Evolutionary conservation across 2,329 filamentous ascomycete species (phyloP).

Genomic region (Fonsecaea erecta): DNA sequence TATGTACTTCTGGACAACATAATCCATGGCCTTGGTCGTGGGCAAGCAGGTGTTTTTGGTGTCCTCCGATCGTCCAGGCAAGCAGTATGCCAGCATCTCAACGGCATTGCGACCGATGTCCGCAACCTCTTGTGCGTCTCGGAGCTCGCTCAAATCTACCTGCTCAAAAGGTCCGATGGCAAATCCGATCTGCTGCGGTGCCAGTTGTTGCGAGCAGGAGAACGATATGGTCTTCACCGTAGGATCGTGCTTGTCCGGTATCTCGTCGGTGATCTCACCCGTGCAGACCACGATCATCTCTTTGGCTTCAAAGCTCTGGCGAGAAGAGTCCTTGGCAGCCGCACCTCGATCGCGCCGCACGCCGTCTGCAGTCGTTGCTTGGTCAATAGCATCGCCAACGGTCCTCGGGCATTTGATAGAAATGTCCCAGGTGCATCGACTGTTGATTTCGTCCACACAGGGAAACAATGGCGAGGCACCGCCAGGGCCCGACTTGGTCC

Average conservation of each 20-base stretch:
- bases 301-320: conserved; percentile 32
- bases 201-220: conserved; percentile 72
- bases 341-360: conserved; percentile 7
- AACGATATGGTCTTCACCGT: conserved; percentile 89
- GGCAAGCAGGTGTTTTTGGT: conserved; percentile 85
- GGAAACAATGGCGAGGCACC: conserved; percentile 87
- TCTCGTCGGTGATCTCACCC: conserved; percentile 84
- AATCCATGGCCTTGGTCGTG: conserved; percentile 83
- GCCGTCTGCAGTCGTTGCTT: conserved; percentile 27
- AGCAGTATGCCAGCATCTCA: conserved; percentile 87
- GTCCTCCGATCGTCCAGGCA: conserved; percentile 80
- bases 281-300: conserved; percentile 92
- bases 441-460: conserved; percentile 83
- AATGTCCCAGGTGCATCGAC: conserved; percentile 84
- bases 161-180: conserved; percentile 94
- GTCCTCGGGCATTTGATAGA: conserved; percentile 85
- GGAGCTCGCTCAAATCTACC: conserved; percentile 84
- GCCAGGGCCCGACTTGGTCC: conserved; percentile 76
- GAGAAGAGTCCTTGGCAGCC: conserved; percentile 21
- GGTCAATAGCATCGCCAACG: conserved; percentile 70
- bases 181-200: conserved; percentile 89
- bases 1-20: conserved; percentile 84
- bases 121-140: conserved; percentile 88
- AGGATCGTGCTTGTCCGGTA: conserved; percentile 74
- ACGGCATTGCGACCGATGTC: conserved; percentile 86